These are phyloP conservation scores for Lophiostoma macrostomum DNA, from an alignment of 495 filamentous ascomycete genomes.

Conservation along the genomic window DNA sequence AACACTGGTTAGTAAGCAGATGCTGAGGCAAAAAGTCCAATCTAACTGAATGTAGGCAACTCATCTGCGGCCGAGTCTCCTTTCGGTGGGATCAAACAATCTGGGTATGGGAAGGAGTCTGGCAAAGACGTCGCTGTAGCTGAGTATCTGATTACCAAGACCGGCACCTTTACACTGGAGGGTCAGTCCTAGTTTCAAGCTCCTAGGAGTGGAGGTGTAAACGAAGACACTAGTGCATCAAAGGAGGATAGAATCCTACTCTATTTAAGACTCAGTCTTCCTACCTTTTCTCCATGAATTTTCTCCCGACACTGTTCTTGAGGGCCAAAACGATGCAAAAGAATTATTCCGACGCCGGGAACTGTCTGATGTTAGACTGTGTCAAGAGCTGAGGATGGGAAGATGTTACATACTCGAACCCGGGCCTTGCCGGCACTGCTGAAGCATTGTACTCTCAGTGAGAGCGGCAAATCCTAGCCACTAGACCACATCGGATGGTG, in stretches of 20 bases:
- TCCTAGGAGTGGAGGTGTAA: too few species aligned
- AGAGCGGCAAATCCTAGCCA: constrained; percentile 34
- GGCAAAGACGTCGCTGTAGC: constrained; percentile 65
- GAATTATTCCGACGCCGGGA: too few species aligned
- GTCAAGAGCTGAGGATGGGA: too few species aligned
- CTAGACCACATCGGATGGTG: constrained; percentile 32
- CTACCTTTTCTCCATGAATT: too few species aligned
- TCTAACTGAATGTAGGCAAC: constrained; percentile 22
- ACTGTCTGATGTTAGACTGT: too few species aligned
- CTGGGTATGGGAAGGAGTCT: constrained; percentile 72
- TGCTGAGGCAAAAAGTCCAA: background rate
- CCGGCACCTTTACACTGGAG: constrained; percentile 62
- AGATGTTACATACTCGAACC: too few species aligned
- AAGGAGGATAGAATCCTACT: background rate
- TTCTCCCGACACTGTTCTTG: too few species aligned
- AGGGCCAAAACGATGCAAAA: too few species aligned
- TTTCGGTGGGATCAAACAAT: constrained; percentile 74
- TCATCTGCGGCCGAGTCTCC: constrained; percentile 67
- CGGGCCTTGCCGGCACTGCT: constrained; percentile 23
- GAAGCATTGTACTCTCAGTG: constrained; percentile 12
- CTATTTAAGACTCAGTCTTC: too few species aligned
- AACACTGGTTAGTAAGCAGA: constrained; percentile 52
- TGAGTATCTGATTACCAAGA: constrained; percentile 72
- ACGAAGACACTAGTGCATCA: background rate
- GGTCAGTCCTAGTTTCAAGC: constrained; percentile 51